Conservation (phyloP, 208 protist species). For the Leptomonas pyrrhocoris region DNA sequence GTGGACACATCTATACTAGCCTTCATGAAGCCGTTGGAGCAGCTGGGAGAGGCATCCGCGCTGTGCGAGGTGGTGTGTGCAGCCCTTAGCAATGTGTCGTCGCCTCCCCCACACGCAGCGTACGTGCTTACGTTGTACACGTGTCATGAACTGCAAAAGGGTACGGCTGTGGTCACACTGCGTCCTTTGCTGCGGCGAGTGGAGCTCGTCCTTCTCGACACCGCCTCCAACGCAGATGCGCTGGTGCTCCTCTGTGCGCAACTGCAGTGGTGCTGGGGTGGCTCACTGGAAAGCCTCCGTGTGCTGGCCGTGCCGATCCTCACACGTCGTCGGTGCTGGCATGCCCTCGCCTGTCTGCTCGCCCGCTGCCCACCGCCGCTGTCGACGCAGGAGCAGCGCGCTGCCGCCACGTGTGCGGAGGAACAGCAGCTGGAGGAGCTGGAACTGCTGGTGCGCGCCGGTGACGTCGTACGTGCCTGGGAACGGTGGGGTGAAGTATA, state of each 20-base stretch:
- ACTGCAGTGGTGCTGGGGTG: slow-evolving; percentile 28
- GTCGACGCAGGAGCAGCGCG: slow-evolving; percentile 19
- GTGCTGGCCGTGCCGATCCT: slow-evolving; percentile 18
- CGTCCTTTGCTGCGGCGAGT: slow-evolving; percentile 18
- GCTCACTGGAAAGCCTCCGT: slow-evolving; percentile 29
- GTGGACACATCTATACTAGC: slow-evolving; percentile 17
- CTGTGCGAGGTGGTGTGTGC: slow-evolving; percentile 24
- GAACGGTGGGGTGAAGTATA: slow-evolving; percentile 6
- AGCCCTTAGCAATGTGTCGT: not conserved
- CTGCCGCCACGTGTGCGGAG: slow-evolving; percentile 2
- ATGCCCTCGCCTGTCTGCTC: slow-evolving; percentile 9
- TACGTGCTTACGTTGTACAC: slow-evolving; percentile 15
- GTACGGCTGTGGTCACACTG: slow-evolving; percentile 6
- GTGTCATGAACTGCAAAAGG: slow-evolving; percentile 14
- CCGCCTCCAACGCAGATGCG: slow-evolving; percentile 8
- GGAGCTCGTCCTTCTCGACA: not conserved
- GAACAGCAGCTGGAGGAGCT: slow-evolving; percentile 1
- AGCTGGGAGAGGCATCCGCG: not conserved
- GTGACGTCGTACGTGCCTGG: slow-evolving; percentile 7
- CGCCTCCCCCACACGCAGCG: slow-evolving; percentile 4
- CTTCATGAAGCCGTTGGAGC: slow-evolving; percentile 14
- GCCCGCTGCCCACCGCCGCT: slow-evolving; percentile 15
- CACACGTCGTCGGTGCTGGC: slow-evolving; percentile 14
- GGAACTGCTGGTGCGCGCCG: slow-evolving; percentile 2
- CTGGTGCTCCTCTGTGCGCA: slow-evolving; percentile 27